phyloP scores from a whole-genome alignment of 768 basidiomycete genomes.

The Tylopilus vinaceipallidus region DNA sequence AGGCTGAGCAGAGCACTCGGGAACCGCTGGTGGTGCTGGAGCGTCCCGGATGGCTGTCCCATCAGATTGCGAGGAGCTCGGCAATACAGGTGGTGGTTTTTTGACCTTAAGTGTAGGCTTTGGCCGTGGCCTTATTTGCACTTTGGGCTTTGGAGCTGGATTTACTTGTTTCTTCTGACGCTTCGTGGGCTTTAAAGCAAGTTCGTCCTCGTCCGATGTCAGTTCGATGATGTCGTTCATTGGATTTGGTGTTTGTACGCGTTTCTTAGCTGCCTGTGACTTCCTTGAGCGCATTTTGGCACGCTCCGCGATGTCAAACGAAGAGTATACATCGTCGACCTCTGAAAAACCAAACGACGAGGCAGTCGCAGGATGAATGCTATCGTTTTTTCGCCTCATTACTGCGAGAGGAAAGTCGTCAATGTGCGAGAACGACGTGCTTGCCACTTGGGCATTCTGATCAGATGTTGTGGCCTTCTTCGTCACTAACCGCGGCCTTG shows the following conservation, averaged over 20 bases:
- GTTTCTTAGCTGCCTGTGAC: slow-evolving; percentile 18
- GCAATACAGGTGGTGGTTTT: slow-evolving; percentile 3
- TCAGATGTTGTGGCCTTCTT: slow-evolving; percentile 13
- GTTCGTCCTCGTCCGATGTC: slow-evolving; percentile 42
- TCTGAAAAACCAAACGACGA: slow-evolving; percentile 12
- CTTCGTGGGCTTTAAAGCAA: slow-evolving; percentile 31
- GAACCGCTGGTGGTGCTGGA: slow-evolving; percentile 34
- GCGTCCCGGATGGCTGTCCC: slow-evolving; percentile 14
- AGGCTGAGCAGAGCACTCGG: slow-evolving; percentile 28
- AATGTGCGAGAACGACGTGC: slow-evolving; percentile 22
- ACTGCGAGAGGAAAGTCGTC: slow-evolving; percentile 14
- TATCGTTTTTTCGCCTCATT: slow-evolving; percentile 16
- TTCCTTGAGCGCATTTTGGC: slow-evolving; percentile 53
- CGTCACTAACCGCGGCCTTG: slow-evolving; percentile 31
- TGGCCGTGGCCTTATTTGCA: slow-evolving; percentile 24
- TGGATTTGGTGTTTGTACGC: slow-evolving; percentile 1
- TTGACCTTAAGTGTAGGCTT: slow-evolving; percentile 26
- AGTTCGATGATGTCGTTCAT: slow-evolving; percentile 44
- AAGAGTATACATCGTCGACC: slow-evolving; percentile 20
- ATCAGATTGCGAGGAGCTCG: slow-evolving; percentile 18
- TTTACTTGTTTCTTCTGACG: slow-evolving; percentile 31
- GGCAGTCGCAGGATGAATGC: slow-evolving; percentile 17
- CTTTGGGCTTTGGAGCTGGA: slow-evolving; percentile 28
- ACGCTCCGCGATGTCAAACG: slow-evolving; percentile 51
- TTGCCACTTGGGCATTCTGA: not conserved